Percentiles rank a stretch among this genome's conserved stretches.
Conservation (phyloP, 208 protist species). For the Acanthamoeba triangularis region DNA sequence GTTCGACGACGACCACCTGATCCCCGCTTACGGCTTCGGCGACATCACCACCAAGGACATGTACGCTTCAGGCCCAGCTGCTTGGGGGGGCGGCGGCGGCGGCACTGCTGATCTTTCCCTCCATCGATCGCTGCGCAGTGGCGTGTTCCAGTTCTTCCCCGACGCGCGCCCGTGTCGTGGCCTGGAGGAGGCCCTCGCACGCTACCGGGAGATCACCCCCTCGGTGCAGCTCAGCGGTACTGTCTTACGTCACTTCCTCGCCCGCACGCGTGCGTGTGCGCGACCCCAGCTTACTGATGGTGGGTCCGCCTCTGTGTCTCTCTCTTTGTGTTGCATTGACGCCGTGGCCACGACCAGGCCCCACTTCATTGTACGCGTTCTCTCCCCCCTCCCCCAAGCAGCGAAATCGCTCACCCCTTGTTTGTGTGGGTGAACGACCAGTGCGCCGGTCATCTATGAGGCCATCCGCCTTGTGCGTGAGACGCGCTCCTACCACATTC, state of each 20-base stretch:
- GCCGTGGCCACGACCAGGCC: background rate
- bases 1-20: slow-evolving; percentile 80
- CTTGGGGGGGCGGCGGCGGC: too few species aligned
- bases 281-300: too few species aligned
- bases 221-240: slow-evolving; percentile 62
- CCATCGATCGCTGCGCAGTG: background rate
- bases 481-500: slow-evolving; percentile 77
- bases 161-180: slow-evolving; percentile 39
- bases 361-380: background rate
- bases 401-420: too few species aligned
- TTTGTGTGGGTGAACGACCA: background rate
- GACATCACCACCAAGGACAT: slow-evolving; percentile 22
- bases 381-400: too few species aligned
- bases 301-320: background rate
- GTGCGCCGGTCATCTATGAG: slow-evolving; percentile 25
- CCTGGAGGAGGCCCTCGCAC: slow-evolving; percentile 56
- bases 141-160: slow-evolving; percentile 44
- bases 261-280: slow-evolving; percentile 48
- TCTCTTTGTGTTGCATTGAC: background rate
- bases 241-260: background rate
- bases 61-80: background rate
- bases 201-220: slow-evolving; percentile 76
- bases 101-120: too few species aligned
- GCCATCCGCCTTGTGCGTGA: slow-evolving; percentile 18
- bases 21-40: slow-evolving; percentile 80